Conservation (phyloP, 306 rosid species). For the Elaeagnus macrophylla region DNA sequence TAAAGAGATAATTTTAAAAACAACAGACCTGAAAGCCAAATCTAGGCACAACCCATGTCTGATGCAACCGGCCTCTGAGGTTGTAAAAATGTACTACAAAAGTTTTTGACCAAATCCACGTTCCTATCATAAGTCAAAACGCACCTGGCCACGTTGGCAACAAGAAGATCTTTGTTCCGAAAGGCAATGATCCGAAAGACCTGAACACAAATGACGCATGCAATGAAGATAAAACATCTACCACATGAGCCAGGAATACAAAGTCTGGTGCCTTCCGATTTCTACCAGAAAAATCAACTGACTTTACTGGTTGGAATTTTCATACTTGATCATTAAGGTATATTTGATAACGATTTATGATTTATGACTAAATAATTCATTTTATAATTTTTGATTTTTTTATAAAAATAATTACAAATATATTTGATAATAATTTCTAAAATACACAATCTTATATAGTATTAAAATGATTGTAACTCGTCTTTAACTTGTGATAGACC, state of each 20-base stretch:
- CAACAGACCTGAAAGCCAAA: conserved; percentile 68
- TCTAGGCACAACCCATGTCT: conserved; percentile 89
- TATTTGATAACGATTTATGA: too few species aligned
- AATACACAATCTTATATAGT: too few species aligned
- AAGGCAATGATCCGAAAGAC: conserved; percentile 50
- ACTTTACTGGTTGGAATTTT: too few species aligned
- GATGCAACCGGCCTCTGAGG: conserved; percentile 60
- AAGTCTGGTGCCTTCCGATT: conserved; percentile 50
- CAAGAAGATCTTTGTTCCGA: conserved; percentile 31
- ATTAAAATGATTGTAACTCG: too few species aligned
- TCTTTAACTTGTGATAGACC: neutral
- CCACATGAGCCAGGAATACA: conserved; percentile 86
- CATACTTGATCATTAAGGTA: too few species aligned
- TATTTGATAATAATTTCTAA: too few species aligned
- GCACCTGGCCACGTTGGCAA: conserved; percentile 25
- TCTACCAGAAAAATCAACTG: conserved; percentile 32
- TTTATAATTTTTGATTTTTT: too few species aligned
- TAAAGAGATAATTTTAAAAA: neutral
- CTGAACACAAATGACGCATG: conserved; percentile 54
- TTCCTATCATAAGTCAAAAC: conserved; percentile 35
- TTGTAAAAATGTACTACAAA: conserved; percentile 55
- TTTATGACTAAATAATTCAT: too few species aligned
- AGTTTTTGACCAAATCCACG: conserved; percentile 74
- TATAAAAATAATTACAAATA: too few species aligned
- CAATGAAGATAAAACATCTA: conserved; percentile 53